phyloP scores from a whole-genome alignment of 768 basidiomycete genomes.

The Termitomyces sp. region DNA sequence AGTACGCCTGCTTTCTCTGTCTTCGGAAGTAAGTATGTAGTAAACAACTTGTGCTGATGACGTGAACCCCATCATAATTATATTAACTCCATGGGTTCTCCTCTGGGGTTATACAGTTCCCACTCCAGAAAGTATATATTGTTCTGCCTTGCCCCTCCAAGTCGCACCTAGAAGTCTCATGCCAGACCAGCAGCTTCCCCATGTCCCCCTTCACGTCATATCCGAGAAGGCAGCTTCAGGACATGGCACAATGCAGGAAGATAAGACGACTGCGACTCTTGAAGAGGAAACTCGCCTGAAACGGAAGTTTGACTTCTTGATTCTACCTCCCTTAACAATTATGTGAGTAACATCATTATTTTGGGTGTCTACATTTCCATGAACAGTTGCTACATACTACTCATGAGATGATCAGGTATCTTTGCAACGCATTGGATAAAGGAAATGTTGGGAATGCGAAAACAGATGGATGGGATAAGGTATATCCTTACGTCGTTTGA shows the following conservation, averaged over 20 bases:
- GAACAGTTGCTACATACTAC: background rate
- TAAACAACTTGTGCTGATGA: too few relatives aligned
- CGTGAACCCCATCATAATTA: background rate
- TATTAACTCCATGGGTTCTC: background rate
- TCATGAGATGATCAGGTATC: slow-evolving; percentile 33
- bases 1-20: too few relatives aligned
- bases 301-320: slow-evolving; percentile 38
- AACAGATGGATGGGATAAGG: slow-evolving; percentile 48
- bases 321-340: slow-evolving; percentile 40
- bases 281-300: slow-evolving; percentile 23
- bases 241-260: slow-evolving; percentile 5
- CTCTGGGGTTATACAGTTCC: background rate
- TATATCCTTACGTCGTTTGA: slow-evolving; percentile 10
- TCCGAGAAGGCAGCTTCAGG: slow-evolving; percentile 15
- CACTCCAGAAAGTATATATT: background rate
- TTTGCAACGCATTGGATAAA: slow-evolving; percentile 48
- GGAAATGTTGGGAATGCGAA: slow-evolving; percentile 52
- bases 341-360: slow-evolving; percentile 26
- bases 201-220: slow-evolving; percentile 20
- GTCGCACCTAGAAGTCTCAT: background rate
- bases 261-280: slow-evolving; percentile 13
- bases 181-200: background rate
- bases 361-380: background rate
- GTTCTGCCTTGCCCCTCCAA: background rate
- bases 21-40: too few relatives aligned